Evolutionary conservation across 345 rosid genomes (phyloP), one percentile per base, ranked within the genome.

Genomic region (Gossypium turneri): DNA sequence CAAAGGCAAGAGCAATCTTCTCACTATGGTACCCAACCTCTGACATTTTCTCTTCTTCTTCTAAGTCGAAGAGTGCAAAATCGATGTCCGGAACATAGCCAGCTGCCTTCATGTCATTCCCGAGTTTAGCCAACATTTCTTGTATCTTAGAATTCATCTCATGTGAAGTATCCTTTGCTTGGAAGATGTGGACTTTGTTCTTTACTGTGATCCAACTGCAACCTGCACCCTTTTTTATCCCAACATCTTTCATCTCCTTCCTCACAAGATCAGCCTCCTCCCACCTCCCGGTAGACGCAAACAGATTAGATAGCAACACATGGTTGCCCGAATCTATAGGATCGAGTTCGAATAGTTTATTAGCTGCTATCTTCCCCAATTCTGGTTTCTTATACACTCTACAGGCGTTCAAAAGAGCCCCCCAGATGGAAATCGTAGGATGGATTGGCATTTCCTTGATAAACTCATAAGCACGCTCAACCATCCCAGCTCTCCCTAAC

Each of bases 251-350:
- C 94, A 92, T 89, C 51, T 86, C 94, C 72, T 81, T 85, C 74
- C 97, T 84, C 77, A 88, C 90, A 3, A 77, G 76, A 77, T 84
- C 79, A 0, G 97, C 94, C 78, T 94, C 97, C 51, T 84, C 92
- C 97, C 98, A 92, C 83, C 98, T 87, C 71, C 97, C 97, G 77
- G 90, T 84, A 2, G 93, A 90, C 73, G 90, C 93, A 77, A 87
- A 82, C 72, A 87, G 85, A 76, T 94, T 94, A 61, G 97, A 94
- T 65, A 94, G 97, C 76, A 94, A 75, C 15, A 94, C 92, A 29
- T 84, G 97, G 79, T 92, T 89, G 82, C 97, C 97, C 0, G 92
- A 86, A 83, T 90, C 97, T 74, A 79, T 85, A 20, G 93, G 94
- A 74, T 92, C 98, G 48, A 94, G 93, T 77, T 82, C 81, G 71